Evolutionary conservation across 2,329 filamentous ascomycete species (phyloP), one percentile per base, ranked within the genome.

Genomic region (Tolypocladium amazonense): DNA sequence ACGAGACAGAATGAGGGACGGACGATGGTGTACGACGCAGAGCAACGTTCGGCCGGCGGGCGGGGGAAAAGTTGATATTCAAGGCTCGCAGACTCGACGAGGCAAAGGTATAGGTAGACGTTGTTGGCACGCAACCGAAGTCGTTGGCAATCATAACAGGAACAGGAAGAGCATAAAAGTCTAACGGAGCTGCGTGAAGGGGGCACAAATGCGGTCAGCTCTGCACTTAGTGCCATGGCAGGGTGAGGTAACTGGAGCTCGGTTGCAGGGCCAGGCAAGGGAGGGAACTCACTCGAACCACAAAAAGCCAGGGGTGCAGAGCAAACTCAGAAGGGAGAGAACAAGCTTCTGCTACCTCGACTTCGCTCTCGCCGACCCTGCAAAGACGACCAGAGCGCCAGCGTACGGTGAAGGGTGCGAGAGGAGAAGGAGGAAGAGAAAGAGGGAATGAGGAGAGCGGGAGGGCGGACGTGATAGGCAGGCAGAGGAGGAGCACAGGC

Each of bases 151-250:
- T 47, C 37, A 62, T 39, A 55, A 55, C 37, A 59, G 30, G 39
- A 56, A 56, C 39, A n/a, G 59, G 57, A 56, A 53, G 59, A 58
- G 53, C 18, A 41, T 54, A 30, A 60, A 54, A 38, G 45, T 57
- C 52, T 27, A 60, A 50, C 47, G 56, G 37, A 60, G 27, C 56
- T 61, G 58, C 25, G 60, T 43, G 50, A 57, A 57, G 39, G 59
- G 59, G 59, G 38, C 56, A 43, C 56, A 58, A 33, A 18, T 60
- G 35, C 45, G 27, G 58, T 61, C 57, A 58, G 59, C 53, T 55
- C 41, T 35, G 52, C 27, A 30, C 54, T 30, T 33, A 30, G 47
- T 23, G 38, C 39, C 14, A 14, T 56, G 55, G 39, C 45, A 27
- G 45, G 45, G 25, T 50, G 45, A 50, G 25, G 15, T 20, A 50